These are phyloP conservation scores for Aspergillus texensis DNA, from an alignment of 2,329 filamentous ascomycete species.

Conservation along the genomic window DNA sequence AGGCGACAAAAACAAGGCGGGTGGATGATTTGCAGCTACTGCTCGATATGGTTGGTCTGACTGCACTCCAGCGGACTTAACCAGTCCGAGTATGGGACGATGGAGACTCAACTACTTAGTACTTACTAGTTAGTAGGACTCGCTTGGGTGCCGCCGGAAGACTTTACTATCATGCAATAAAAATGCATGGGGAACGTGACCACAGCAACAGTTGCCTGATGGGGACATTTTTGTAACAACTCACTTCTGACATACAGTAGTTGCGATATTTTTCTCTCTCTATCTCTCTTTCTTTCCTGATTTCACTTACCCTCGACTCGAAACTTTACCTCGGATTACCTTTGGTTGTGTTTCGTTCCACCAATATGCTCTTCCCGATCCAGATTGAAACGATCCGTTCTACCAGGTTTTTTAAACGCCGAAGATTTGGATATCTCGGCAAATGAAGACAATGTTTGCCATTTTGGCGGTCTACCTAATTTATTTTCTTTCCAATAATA, in stretches of 20 bases:
- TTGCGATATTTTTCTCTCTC: not conserved
- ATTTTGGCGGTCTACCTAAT: not conserved
- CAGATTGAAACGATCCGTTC: not conserved
- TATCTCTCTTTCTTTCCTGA: not conserved
- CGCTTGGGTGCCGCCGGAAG: slow-evolving; percentile 4
- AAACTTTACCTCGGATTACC: not conserved
- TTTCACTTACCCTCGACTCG: not conserved
- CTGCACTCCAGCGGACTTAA: not conserved
- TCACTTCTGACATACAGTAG: not conserved
- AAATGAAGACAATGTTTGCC: slow-evolving; percentile 1
- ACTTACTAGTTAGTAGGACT: not conserved
- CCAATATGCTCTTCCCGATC: not conserved
- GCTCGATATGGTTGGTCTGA: slow-evolving; percentile 4
- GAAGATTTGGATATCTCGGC: not conserved
- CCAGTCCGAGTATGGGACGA: not conserved
- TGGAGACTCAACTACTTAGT: not conserved
- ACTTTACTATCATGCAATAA: slow-evolving; percentile 6
- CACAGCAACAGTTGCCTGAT: slow-evolving; percentile 5
- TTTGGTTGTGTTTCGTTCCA: not conserved
- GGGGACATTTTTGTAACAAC: not conserved
- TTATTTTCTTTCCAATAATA: not conserved
- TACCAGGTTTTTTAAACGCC: not conserved
- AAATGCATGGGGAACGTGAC: slow-evolving; percentile 4
- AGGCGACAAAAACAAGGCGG: not conserved
- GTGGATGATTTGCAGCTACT: slow-evolving; percentile 17